These are phyloP conservation scores for Biscutella laevigata DNA, from an alignment of 441 rosid species.

Conservation along the genomic window DNA sequence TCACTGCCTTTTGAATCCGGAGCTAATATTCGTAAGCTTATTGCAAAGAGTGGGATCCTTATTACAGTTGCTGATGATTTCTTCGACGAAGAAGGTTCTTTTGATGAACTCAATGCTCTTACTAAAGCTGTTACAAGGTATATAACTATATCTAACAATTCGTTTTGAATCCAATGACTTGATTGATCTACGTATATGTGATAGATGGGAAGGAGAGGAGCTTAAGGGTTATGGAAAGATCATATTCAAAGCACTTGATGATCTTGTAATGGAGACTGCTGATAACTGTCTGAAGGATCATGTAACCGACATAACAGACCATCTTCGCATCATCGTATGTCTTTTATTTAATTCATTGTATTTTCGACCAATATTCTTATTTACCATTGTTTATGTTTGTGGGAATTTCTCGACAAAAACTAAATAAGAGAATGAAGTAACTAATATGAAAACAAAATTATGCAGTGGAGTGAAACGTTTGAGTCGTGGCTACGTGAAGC, in stretches of 20 bases:
- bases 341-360: not conserved
- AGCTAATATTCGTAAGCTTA: slow-evolving; percentile 21
- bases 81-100: slow-evolving; percentile 45
- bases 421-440: not conserved
- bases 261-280: slow-evolving; percentile 31
- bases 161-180: not conserved
- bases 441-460: not conserved
- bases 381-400: not conserved
- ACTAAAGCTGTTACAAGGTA: slow-evolving; percentile 45
- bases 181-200: not conserved
- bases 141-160: not conserved
- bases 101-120: slow-evolving; percentile 37
- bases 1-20: slow-evolving; percentile 32
- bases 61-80: slow-evolving; percentile 67
- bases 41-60: slow-evolving; percentile 40
- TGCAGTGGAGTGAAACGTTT: slow-evolving; percentile 65
- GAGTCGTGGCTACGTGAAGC: slow-evolving; percentile 55
- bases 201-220: slow-evolving; percentile 48
- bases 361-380: not conserved
- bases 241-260: slow-evolving; percentile 49
- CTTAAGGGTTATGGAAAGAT: slow-evolving; percentile 35
- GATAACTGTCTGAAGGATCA: slow-evolving; percentile 22
- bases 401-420: too few species aligned
- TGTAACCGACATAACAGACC: slow-evolving; percentile 29
- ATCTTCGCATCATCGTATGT: slow-evolving; percentile 36